Evolutionary conservation across 331 rosid species (phyloP).

Genomic region (Acacia concinna): DNA sequence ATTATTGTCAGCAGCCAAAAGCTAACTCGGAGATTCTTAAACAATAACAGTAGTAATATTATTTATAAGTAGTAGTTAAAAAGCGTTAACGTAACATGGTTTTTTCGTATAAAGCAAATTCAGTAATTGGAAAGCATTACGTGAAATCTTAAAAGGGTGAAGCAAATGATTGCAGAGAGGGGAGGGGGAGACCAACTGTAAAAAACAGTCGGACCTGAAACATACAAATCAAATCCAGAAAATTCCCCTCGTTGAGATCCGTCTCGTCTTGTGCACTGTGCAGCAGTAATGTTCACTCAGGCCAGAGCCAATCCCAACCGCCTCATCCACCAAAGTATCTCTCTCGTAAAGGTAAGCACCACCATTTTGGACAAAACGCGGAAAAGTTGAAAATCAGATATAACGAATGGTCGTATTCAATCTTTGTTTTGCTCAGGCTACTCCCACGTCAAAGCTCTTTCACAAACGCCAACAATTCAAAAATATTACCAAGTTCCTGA

Average conservation of each 20-base stretch:
- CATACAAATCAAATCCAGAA: constrained; percentile 37
- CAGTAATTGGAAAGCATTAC: neutral
- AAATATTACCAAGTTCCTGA: constrained; percentile 18
- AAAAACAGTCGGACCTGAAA: constrained; percentile 42
- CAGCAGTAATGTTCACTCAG: constrained; percentile 26
- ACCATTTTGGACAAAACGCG: constrained; percentile 43
- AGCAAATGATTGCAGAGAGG: constrained; percentile 33
- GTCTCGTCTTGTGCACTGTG: constrained; percentile 40
- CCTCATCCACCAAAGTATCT: constrained; percentile 39
- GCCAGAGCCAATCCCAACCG: constrained; percentile 15
- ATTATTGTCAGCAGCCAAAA: neutral
- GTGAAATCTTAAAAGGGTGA: constrained; percentile 19
- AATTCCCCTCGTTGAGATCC: constrained; percentile 43
- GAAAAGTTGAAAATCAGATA: constrained; percentile 25
- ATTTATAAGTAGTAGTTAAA: neutral
- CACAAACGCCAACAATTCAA: constrained; percentile 31
- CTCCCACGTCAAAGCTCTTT: constrained; percentile 30
- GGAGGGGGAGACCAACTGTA: constrained; percentile 33
- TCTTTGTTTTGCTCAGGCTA: constrained; percentile 36
- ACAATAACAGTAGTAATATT: neutral
- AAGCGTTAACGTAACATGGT: neutral
- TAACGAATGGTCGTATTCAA: constrained; percentile 43
- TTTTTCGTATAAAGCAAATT: neutral
- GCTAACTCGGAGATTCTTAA: neutral
- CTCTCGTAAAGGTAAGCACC: constrained; percentile 42